These are phyloP conservation scores for Vitis hybrid DNA, from an alignment of 177 flowering plant species.

Conservation along the genomic window DNA sequence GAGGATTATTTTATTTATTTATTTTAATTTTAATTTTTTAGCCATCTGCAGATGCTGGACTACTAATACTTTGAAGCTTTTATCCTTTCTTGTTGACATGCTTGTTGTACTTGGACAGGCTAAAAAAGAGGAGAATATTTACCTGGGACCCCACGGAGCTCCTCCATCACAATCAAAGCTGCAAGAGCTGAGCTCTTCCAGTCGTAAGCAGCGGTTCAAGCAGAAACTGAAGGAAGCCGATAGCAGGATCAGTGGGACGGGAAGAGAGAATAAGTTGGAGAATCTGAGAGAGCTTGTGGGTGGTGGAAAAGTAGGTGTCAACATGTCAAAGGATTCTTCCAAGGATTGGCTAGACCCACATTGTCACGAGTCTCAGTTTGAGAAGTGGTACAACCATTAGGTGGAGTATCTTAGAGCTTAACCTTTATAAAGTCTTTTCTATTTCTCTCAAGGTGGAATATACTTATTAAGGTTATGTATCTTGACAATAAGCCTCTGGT, in stretches of 20 bases:
- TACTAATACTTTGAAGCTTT: not conserved
- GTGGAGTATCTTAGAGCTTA: not conserved
- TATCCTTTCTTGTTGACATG: not conserved
- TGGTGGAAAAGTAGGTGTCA: conserved; percentile 30
- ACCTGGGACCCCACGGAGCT: conserved; percentile 95
- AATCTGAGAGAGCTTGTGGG: conserved; percentile 80
- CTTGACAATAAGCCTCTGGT: conserved; percentile 10
- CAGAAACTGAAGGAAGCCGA: conserved; percentile 96
- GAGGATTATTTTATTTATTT: too few species aligned
- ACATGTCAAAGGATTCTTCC: conserved; percentile 41
- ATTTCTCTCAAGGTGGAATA: not conserved
- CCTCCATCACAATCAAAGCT: conserved; percentile 79
- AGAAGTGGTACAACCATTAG: conserved; percentile 38
- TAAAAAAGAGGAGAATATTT: conserved; percentile 64
- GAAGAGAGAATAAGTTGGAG: conserved; percentile 86
- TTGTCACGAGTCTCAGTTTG: conserved; percentile 66
- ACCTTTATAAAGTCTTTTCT: conserved; percentile 10
- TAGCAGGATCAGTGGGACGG: conserved; percentile 45
- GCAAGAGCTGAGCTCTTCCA: conserved; percentile 47
- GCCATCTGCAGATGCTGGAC: not conserved
- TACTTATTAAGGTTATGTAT: conserved; percentile 15
- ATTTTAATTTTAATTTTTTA: too few species aligned
- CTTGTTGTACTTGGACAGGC: conserved; percentile 30
- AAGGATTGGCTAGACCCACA: conserved; percentile 75
- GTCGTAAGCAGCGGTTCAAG: conserved; percentile 79